These are phyloP conservation scores for Chaetomium sp. DNA, from an alignment of 2,329 filamentous ascomycete genomes.

Conservation along the genomic window DNA sequence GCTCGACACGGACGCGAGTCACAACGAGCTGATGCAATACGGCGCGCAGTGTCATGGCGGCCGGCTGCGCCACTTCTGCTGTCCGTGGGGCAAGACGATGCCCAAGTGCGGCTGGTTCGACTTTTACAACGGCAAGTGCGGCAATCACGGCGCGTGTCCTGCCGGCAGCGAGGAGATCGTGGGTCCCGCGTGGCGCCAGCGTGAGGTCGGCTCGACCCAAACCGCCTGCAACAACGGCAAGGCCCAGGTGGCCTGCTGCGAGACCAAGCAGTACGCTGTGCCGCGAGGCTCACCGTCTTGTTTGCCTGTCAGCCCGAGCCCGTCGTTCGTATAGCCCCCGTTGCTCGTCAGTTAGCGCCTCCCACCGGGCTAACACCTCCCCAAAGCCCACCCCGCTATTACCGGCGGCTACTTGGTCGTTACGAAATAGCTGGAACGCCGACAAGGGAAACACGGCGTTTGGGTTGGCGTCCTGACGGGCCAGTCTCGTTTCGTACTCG, in stretches of 20 bases:
- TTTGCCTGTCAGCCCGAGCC: not conserved
- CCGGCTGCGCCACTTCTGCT: not conserved
- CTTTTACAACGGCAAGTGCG: no score
- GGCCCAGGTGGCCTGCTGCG: no score
- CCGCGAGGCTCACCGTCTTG: not conserved
- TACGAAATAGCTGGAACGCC: slow-evolving; percentile 10
- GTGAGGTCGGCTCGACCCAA: no score
- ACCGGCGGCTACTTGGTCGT: slow-evolving; percentile 5
- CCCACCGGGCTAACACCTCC: slow-evolving; percentile 14
- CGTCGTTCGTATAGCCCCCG: not conserved
- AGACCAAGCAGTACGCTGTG: not conserved
- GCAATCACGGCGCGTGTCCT: no score
- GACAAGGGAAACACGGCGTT: not conserved
- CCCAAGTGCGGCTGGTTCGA: not conserved
- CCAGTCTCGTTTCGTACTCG: not conserved
- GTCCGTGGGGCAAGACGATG: not conserved
- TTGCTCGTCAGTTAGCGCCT: slow-evolving; percentile 9
- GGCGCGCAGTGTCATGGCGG: no score
- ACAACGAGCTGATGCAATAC: no score
- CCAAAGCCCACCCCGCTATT: slow-evolving; percentile 4
- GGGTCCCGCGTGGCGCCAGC: no score
- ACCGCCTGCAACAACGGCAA: no score
- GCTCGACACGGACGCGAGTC: no score
- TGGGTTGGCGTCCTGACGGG: not conserved
- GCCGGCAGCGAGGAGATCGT: no score